Conservation (phyloP, 345 rosid species). For the Ceriops decandra region DNA sequence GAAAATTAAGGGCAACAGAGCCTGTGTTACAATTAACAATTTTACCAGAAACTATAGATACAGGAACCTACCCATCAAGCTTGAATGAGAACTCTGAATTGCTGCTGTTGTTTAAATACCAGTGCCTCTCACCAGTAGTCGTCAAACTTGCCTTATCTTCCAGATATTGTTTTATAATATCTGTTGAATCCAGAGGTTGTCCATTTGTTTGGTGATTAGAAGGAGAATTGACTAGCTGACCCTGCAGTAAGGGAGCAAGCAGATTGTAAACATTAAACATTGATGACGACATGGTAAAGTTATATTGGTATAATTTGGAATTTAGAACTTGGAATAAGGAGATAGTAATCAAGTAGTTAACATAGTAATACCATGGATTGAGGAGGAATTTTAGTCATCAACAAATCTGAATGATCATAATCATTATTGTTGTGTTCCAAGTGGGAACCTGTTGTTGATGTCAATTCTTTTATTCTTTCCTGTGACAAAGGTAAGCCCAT, state of each 20-base stretch:
- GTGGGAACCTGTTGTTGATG: conserved; percentile 35
- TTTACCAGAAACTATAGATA: neutral
- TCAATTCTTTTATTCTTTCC: conserved; percentile 66
- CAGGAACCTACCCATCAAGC: conserved; percentile 27
- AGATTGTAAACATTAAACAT: neutral
- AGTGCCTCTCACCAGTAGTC: conserved; percentile 23
- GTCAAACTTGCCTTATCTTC: conserved; percentile 19
- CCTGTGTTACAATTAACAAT: too few species aligned
- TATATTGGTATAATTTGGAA: neutral
- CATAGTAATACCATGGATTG: conserved; percentile 45
- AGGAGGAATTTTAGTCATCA: conserved; percentile 33
- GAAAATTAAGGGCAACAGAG: too few species aligned
- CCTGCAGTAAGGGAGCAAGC: conserved; percentile 25
- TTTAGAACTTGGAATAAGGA: conserved; percentile 1
- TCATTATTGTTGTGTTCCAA: conserved; percentile 36
- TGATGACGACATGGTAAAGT: neutral
- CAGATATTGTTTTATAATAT: conserved; percentile 22
- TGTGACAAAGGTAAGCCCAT: conserved; percentile 27
- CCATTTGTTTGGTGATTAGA: conserved; percentile 28
- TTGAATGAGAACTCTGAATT: conserved; percentile 28
- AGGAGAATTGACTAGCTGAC: conserved; percentile 33
- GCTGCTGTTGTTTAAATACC: conserved; percentile 22
- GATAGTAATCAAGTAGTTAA: conserved; percentile 28
- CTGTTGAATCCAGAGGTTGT: conserved; percentile 19
- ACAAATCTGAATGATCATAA: conserved; percentile 21